phyloP scores from a whole-genome alignment of 2,329 filamentous ascomycete genomes.

The Cercospora sp. region DNA sequence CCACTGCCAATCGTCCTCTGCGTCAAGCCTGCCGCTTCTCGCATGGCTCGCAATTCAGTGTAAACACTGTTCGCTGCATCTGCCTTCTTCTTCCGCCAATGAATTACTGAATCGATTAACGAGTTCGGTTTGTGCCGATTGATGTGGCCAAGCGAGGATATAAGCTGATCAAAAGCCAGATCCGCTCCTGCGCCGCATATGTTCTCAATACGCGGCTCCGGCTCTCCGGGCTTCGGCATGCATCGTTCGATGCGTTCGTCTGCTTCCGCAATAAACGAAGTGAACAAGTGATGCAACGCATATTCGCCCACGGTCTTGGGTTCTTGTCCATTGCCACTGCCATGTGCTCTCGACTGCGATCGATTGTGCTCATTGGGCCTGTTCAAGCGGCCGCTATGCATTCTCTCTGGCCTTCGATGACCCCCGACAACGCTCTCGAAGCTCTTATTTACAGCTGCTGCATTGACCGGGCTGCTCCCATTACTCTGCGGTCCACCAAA shows the following conservation, averaged over 20 bases:
- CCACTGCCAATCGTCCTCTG: slow-evolving; percentile 28
- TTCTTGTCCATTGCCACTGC: slow-evolving; percentile 52
- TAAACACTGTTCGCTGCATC: slow-evolving; percentile 64
- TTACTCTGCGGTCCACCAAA: slow-evolving; percentile 28
- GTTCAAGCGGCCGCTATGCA: slow-evolving; percentile 60
- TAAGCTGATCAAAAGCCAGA: slow-evolving; percentile 87
- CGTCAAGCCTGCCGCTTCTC: slow-evolving; percentile 28
- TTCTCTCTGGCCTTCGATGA: slow-evolving; percentile 45
- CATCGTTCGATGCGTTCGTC: slow-evolving; percentile 93
- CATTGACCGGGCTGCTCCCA: slow-evolving; percentile 23
- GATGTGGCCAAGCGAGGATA: slow-evolving; percentile 89
- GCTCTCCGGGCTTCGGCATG: slow-evolving; percentile 74
- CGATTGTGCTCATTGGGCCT: slow-evolving; percentile 74
- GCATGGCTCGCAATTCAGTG: slow-evolving; percentile 34
- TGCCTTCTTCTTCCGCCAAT: slow-evolving; percentile 95
- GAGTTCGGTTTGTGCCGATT: slow-evolving; percentile 91
- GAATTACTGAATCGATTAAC: slow-evolving; percentile 94
- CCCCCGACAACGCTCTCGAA: slow-evolving; percentile 29
- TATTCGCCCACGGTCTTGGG: slow-evolving; percentile 96
- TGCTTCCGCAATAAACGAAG: slow-evolving; percentile 93
- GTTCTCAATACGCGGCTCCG: slow-evolving; percentile 79
- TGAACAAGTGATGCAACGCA: slow-evolving; percentile 93
- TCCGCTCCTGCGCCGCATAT: slow-evolving; percentile 91
- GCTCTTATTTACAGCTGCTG: slow-evolving; percentile 29
- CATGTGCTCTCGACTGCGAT: slow-evolving; percentile 58